These are phyloP conservation scores for Fusarium sp. DNA, from an alignment of 2,329 filamentous ascomycete genomes.

Conservation along the genomic window DNA sequence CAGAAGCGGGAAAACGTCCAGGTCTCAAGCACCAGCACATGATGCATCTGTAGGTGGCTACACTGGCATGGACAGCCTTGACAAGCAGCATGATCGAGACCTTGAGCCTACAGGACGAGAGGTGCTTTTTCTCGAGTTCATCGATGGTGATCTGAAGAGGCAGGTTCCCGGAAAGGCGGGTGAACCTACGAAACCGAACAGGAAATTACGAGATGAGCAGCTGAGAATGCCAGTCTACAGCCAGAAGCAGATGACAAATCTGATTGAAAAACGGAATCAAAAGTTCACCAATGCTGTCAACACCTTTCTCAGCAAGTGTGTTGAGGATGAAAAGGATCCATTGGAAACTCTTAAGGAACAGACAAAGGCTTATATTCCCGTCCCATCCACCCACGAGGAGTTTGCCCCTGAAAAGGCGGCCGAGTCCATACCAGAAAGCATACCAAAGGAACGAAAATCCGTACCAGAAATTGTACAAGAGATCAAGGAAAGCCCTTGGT, in stretches of 20 bases:
- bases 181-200: conserved; percentile 73
- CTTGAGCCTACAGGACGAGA: conserved; percentile 61
- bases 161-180: conserved; percentile 78
- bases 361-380: conserved; percentile 70
- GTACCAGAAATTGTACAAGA: conserved; percentile 88
- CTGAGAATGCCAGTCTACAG: conserved; percentile 93
- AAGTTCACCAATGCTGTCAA: conserved; percentile 85
- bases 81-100: conserved; percentile 35
- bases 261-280: conserved; percentile 89
- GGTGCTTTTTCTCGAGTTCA: conserved; percentile 89
- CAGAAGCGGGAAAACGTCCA: conserved; percentile 59
- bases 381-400: conserved; percentile 59
- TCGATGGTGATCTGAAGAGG: conserved; percentile 89
- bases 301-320: conserved; percentile 79
- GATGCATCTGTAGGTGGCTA: conserved; percentile 68
- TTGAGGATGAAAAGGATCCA: conserved; percentile 72
- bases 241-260: conserved; percentile 87
- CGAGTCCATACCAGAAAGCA: conserved; percentile 71
- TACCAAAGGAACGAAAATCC: conserved; percentile 81
- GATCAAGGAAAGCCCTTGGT: conserved; percentile 85
- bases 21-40: conserved; percentile 61
- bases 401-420: conserved; percentile 46
- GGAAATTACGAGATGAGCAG: conserved; percentile 78
- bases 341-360: conserved; percentile 71
- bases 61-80: conserved; percentile 60